Percentiles rank a stretch among this genome's conserved stretches.
Conservation (phyloP, 208 protist species). For the Acanthamoeba pearcei region DNA sequence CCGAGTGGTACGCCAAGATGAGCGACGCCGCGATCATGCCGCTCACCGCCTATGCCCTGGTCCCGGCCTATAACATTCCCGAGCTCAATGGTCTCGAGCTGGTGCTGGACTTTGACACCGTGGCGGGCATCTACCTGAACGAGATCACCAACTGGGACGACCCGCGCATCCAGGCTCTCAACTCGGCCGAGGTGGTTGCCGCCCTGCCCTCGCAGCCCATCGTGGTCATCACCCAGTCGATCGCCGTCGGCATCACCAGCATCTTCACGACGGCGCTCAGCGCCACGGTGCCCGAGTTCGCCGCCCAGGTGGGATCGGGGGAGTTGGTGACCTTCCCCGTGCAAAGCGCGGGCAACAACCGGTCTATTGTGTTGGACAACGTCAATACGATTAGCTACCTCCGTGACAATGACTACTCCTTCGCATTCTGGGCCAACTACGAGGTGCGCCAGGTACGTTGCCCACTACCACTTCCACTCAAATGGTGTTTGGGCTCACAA, state of each 20-base stretch:
- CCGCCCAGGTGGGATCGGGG: background rate
- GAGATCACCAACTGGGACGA: conserved; percentile 56
- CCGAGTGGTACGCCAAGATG: background rate
- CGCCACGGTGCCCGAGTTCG: conserved; percentile 44
- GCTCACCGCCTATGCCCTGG: background rate
- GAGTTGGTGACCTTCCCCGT: background rate
- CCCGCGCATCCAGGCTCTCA: conserved; percentile 28
- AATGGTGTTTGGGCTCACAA: background rate
- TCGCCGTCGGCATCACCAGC: background rate
- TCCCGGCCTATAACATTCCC: background rate
- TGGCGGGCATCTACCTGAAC: background rate
- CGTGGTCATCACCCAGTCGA: background rate
- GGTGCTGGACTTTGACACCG: conserved; percentile 31
- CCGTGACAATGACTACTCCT: background rate
- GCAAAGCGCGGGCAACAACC: background rate
- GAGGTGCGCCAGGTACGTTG: background rate
- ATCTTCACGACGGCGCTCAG: background rate
- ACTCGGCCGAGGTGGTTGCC: background rate
- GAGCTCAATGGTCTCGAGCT: background rate
- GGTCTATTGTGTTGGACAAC: background rate
- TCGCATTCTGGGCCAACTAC: background rate
- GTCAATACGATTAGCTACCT: background rate
- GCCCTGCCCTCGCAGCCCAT: background rate
- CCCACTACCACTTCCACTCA: background rate
- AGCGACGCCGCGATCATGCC: background rate